Evolutionary conservation across 2,329 filamentous ascomycete species (phyloP), one percentile per base, ranked within the genome.

Genomic region (Pseudocercospora macadamiae): DNA sequence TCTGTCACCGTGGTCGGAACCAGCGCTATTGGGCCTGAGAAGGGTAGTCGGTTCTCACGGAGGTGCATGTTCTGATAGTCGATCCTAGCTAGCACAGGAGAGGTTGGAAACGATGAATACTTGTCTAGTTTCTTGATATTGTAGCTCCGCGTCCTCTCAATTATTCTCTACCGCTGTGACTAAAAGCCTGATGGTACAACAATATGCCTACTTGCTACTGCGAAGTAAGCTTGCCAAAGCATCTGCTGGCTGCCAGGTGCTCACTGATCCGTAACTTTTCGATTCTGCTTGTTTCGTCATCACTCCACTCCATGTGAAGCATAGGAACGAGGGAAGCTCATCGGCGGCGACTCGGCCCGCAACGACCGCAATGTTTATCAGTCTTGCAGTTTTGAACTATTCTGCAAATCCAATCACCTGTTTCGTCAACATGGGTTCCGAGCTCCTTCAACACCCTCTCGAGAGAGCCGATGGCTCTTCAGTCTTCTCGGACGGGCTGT

Each of bases 381-480:
- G 12, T 32, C 28, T 32, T 32, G 6, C 28, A 32, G 12, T 32
- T 14, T 32, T 9, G 25, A 32, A 30, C 19, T 32, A 12, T 49
- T 19, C 8, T 19, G n/a, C 47, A 18, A n/a, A 39, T 23, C 26
- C 32, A 18, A 45, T 28, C 16, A 49, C 21, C 42, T 30, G n/a
- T 21, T 16, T n/a, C 54, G 42, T n/a, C n/a, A n/a, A 51, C 3
- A 66, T 66, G 64, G 60, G 64, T n/a, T 62, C 58, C 2, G 60
- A 63, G 42, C 48, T 48, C 64, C 74, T 48, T 68, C 74, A 66
- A 47, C 70, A 71, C 34, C 73, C 77, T 58, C 81, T 96, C 2
- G 81, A 85, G 60, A 88, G 87, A 62, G 84, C 90, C 23, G 90
- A 96, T 73, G 91, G 91, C 62, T 96, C 91, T 48, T 89, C 89